A percentile compares a stretch with the other conserved stretches of the same genome.
Evolutionary conservation across 2,329 filamentous ascomycete genomes (phyloP).

Genomic region (Fusarium sp.): DNA sequence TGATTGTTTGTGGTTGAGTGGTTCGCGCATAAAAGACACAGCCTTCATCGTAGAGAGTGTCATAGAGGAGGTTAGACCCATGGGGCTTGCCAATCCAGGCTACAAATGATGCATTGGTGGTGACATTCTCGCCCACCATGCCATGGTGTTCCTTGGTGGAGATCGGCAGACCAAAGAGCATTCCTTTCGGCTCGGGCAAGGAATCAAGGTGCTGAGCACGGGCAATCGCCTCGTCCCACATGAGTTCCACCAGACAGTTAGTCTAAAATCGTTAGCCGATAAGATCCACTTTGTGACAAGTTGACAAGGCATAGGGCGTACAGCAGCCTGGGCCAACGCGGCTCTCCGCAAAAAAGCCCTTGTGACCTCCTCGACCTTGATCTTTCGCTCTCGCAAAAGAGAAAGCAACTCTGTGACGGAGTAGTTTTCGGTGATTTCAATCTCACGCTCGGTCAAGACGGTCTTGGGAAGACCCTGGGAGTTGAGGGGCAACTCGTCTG

Average conservation of each 20-base stretch:
- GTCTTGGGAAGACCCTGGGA: constrained; percentile 38
- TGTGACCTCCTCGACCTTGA: constrained; percentile 45
- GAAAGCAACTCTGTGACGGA: constrained; percentile 37
- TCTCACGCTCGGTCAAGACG: constrained; percentile 41
- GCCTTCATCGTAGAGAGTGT: constrained; percentile 45
- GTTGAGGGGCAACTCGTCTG: constrained; percentile 32
- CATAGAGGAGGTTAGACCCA: constrained; percentile 49
- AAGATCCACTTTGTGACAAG: too few species aligned
- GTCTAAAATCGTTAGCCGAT: constrained; percentile 28
- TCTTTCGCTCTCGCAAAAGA: constrained; percentile 29
- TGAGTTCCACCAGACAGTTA: constrained; percentile 49
- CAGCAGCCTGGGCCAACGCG: constrained; percentile 43
- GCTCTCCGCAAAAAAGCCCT: constrained; percentile 43
- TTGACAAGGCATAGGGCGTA: background rate
- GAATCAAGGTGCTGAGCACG: constrained; percentile 50
- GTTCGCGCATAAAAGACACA: constrained; percentile 69
- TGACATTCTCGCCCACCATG: constrained; percentile 48
- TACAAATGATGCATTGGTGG: constrained; percentile 46
- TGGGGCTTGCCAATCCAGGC: constrained; percentile 49
- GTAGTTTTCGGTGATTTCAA: constrained; percentile 47
- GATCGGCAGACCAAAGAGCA: constrained; percentile 51
- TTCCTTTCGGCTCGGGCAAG: constrained; percentile 47
- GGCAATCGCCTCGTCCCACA: constrained; percentile 52
- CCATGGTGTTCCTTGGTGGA: constrained; percentile 53
- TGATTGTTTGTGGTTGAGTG: constrained; percentile 71